Conservation (phyloP, 805 yeast genomes). For the Wickerhamiella allomyrinae region DNA sequence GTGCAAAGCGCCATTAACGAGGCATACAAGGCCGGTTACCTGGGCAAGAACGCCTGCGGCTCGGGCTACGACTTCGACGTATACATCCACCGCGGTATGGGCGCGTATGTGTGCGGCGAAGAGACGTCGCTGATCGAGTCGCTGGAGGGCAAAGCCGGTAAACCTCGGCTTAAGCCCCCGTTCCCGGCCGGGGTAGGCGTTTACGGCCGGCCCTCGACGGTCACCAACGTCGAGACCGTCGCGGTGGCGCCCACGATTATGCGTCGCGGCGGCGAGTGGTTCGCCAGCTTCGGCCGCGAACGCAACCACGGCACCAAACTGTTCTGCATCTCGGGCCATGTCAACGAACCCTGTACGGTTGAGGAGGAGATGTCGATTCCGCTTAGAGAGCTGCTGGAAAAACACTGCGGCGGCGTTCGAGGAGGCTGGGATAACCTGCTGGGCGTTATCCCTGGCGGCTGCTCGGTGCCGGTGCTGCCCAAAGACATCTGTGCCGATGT, state of each 20-base stretch:
- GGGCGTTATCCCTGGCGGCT: conserved; percentile 84
- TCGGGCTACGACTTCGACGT: conserved; percentile 75
- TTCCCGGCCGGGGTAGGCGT: conserved; percentile 91
- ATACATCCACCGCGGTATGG: conserved; percentile 82
- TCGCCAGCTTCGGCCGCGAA: conserved; percentile 69
- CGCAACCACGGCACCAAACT: conserved; percentile 73
- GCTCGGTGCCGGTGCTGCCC: conserved; percentile 72
- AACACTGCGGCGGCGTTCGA: conserved; percentile 79
- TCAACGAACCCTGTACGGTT: conserved; percentile 82
- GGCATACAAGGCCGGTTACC: conserved; percentile 65
- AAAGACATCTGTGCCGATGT: conserved; percentile 51
- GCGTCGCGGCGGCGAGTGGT: conserved; percentile 85
- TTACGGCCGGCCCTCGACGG: conserved; percentile 83
- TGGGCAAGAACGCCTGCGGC: conserved; percentile 80
- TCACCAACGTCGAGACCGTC: conserved; percentile 82
- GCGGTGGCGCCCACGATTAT: conserved; percentile 81
- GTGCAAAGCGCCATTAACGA: conserved; percentile 76
- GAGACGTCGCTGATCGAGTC: conserved; percentile 84
- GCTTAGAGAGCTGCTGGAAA: conserved; percentile 64
- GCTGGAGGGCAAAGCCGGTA: conserved; percentile 84
- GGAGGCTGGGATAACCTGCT: conserved; percentile 89
- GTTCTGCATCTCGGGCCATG: conserved; percentile 80
- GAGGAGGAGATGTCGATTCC: conserved; percentile 93
- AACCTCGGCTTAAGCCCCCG: conserved; percentile 88
- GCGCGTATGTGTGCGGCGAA: conserved; percentile 87